phyloP scores from a whole-genome alignment of 208 protist genomes.

The Leishmania braziliensis region DNA sequence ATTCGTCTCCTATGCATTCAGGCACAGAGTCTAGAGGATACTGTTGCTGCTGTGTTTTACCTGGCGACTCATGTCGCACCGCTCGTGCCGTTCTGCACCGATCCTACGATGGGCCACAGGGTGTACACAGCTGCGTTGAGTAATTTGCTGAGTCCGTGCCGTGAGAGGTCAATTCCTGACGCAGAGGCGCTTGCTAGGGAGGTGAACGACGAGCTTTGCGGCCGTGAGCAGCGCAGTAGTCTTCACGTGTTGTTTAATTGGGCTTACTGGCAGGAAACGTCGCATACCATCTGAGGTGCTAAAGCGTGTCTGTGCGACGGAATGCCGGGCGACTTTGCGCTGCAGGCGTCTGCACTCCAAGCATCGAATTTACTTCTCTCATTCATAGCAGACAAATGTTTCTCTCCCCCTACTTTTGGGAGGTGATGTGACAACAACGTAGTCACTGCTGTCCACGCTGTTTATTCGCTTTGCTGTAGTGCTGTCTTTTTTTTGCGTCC shows the following conservation, averaged over 20 bases:
- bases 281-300: neutral
- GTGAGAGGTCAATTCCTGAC: slow-evolving; percentile 15
- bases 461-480: neutral
- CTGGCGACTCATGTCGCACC: slow-evolving; percentile 46
- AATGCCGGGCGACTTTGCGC: neutral
- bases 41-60: slow-evolving; percentile 35
- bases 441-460: neutral
- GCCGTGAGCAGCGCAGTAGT: slow-evolving; percentile 37
- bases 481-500: neutral
- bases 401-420: neutral
- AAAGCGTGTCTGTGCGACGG: neutral
- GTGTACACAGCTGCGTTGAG: slow-evolving; percentile 34
- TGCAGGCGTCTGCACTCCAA: neutral
- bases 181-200: slow-evolving; percentile 44
- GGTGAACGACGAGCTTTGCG: slow-evolving; percentile 72
- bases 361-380: neutral
- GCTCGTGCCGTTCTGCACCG: slow-evolving; percentile 39
- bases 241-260: slow-evolving; percentile 72
- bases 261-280: slow-evolving; percentile 57
- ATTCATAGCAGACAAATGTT: neutral
- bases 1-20: slow-evolving; percentile 67
- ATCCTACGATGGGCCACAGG: slow-evolving; percentile 35
- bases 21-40: slow-evolving; percentile 39
- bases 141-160: slow-evolving; percentile 25
- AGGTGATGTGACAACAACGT: neutral